Percentiles rank a stretch among this genome's conserved stretches.
These are phyloP conservation scores for Hypomyces rosellus DNA, from an alignment of 2,329 filamentous ascomycete genomes.

Conservation along the genomic window DNA sequence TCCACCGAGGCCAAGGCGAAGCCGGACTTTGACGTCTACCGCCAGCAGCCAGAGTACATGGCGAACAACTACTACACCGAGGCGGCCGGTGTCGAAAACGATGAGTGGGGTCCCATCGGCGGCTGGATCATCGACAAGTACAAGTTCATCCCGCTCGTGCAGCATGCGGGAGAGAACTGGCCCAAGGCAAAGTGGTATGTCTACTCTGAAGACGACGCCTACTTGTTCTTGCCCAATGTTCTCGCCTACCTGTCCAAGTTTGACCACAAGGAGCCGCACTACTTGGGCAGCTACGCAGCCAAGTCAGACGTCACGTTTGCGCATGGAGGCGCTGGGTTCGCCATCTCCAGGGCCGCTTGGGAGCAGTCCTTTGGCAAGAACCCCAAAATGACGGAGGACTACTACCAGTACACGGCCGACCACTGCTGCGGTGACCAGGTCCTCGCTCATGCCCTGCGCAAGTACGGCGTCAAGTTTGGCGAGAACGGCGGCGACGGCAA, in stretches of 20 bases:
- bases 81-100: slow-evolving; percentile 16
- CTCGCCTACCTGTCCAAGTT: slow-evolving; percentile 15
- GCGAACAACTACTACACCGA: slow-evolving; percentile 19
- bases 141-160: slow-evolving; percentile 20
- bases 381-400: slow-evolving; percentile 15
- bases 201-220: slow-evolving; percentile 21
- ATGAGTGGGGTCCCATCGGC: slow-evolving; percentile 19
- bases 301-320: slow-evolving; percentile 20
- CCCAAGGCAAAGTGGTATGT: slow-evolving; percentile 21
- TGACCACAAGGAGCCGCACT: slow-evolving; percentile 16
- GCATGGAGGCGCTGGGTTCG: slow-evolving; percentile 20
- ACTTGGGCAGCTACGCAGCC: slow-evolving; percentile 19
- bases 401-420: slow-evolving; percentile 17
- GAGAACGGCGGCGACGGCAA: slow-evolving; percentile 20
- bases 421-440: slow-evolving; percentile 23
- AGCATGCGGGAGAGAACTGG: slow-evolving; percentile 19
- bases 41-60: slow-evolving; percentile 18
- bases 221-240: slow-evolving; percentile 19
- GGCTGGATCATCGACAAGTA: slow-evolving; percentile 24
- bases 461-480: slow-evolving; percentile 18
- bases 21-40: slow-evolving; percentile 20
- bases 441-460: slow-evolving; percentile 15
- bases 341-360: slow-evolving; percentile 19
- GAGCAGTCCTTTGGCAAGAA: slow-evolving; percentile 17
- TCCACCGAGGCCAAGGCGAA: slow-evolving; percentile 11